Evolutionary conservation across 2,329 filamentous ascomycete genomes (phyloP).

Genomic region (Neoascochyta sp.): DNA sequence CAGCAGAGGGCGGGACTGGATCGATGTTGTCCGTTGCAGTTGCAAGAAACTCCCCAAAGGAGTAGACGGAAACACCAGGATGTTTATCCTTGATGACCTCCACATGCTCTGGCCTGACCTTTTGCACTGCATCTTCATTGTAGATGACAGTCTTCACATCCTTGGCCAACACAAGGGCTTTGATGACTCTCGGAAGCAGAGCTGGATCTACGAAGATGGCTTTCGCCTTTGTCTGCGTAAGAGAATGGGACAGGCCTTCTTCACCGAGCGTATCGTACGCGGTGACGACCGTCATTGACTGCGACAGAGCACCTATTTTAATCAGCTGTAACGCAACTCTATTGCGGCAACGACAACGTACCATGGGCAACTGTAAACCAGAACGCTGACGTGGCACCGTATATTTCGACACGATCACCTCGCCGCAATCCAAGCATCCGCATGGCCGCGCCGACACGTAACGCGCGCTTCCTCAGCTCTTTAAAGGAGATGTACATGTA

Average conservation of each 20-base stretch:
- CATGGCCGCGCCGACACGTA: constrained; percentile 69
- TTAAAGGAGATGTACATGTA: constrained; percentile 75
- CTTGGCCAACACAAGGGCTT: constrained; percentile 54
- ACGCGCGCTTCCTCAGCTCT: constrained; percentile 69
- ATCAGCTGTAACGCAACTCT: too few species aligned
- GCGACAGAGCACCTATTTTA: constrained; percentile 69
- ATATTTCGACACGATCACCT: constrained; percentile 71
- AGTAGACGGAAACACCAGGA: constrained; percentile 51
- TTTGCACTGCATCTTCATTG: constrained; percentile 53
- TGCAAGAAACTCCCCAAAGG: constrained; percentile 55
- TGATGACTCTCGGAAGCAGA: constrained; percentile 55
- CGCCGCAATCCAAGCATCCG: constrained; percentile 68
- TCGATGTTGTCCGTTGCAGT: constrained; percentile 64
- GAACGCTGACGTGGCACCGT: constrained; percentile 73
- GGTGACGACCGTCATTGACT: constrained; percentile 88
- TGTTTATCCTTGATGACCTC: constrained; percentile 53
- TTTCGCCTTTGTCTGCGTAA: constrained; percentile 73
- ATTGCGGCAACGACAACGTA: too few species aligned
- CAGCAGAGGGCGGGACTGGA: constrained; percentile 65
- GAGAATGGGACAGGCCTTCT: constrained; percentile 78
- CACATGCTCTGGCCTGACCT: constrained; percentile 51
- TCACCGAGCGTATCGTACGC: constrained; percentile 91
- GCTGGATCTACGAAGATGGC: constrained; percentile 86
- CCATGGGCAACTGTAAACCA: constrained; percentile 82
- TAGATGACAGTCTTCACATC: constrained; percentile 57